These are phyloP conservation scores for Sicyos edulis DNA, from an alignment of 306 rosid genomes.

Conservation along the genomic window DNA sequence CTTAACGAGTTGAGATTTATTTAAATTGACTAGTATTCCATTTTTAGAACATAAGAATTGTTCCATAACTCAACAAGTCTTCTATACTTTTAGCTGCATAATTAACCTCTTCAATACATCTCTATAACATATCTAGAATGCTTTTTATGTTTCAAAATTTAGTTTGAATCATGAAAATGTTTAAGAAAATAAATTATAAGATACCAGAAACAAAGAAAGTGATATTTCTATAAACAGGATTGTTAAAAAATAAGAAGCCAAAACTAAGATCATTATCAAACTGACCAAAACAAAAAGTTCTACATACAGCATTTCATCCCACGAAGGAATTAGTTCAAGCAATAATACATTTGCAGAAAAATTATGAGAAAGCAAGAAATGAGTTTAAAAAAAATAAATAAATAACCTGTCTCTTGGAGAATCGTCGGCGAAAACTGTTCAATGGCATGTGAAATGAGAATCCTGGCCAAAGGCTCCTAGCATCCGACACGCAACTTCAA, in stretches of 20 bases:
- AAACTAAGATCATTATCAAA: background rate
- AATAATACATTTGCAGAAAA: background rate
- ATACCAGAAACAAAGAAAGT: background rate
- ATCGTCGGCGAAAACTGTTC: conserved; percentile 21
- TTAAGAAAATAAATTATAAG: background rate
- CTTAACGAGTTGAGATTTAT: too few species aligned
- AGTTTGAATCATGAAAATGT: background rate
- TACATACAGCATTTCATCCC: background rate
- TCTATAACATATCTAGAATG: background rate
- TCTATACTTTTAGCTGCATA: too few species aligned
- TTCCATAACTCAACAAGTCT: too few species aligned
- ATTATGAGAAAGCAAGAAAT: background rate
- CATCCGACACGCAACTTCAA: conserved; percentile 76
- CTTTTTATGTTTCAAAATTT: background rate
- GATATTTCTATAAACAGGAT: background rate
- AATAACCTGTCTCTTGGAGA: conserved; percentile 1
- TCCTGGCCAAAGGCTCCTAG: conserved; percentile 67
- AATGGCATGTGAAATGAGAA: conserved; percentile 64
- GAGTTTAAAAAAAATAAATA: background rate
- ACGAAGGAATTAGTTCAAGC: background rate
- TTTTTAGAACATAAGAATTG: too few species aligned
- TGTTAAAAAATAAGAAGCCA: background rate
- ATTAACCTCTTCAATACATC: background rate
- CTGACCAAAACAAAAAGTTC: background rate
- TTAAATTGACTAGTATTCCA: too few species aligned